Evolutionary conservation across 495 filamentous ascomycete species (phyloP).

Genomic region (Penicillium arizonense): DNA sequence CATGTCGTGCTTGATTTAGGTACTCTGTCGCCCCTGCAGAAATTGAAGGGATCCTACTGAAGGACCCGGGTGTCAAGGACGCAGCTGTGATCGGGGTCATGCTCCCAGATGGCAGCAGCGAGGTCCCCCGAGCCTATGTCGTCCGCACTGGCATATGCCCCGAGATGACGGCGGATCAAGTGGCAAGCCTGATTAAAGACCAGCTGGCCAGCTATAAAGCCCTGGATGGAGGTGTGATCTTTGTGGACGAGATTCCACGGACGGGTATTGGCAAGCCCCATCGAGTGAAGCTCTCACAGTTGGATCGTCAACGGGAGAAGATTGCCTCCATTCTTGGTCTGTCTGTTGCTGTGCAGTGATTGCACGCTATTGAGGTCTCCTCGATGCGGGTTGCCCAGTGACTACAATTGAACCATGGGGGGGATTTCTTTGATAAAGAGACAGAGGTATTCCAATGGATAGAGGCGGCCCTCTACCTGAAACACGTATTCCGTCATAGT

Average conservation of each 20-base stretch:
- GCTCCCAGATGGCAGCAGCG: slow-evolving; percentile 53
- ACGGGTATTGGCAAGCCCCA: slow-evolving; percentile 79
- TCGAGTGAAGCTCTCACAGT: slow-evolving; percentile 44
- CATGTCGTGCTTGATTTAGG: slow-evolving; percentile 18
- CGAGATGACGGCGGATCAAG: too few species aligned
- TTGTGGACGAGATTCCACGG: slow-evolving; percentile 70
- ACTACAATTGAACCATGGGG: too few species aligned
- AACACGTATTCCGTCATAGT: too few species aligned
- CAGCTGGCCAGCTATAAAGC: slow-evolving; percentile 66
- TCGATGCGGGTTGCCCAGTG: too few species aligned
- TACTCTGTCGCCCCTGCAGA: slow-evolving; percentile 85
- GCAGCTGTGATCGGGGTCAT: slow-evolving; percentile 80
- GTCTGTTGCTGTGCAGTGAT: too few species aligned
- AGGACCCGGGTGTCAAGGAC: slow-evolving; percentile 66
- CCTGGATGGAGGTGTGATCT: slow-evolving; percentile 67
- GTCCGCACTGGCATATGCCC: slow-evolving; percentile 54
- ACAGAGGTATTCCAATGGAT: too few species aligned
- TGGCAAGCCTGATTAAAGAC: slow-evolving; percentile 36
- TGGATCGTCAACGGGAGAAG: slow-evolving; percentile 44
- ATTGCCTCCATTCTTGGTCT: too few species aligned
- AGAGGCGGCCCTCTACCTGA: too few species aligned
- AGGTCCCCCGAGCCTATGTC: slow-evolving; percentile 74
- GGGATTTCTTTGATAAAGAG: too few species aligned
- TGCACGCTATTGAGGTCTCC: too few species aligned
- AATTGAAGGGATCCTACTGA: slow-evolving; percentile 73